Evolutionary conservation across 192 early-diverging fungal species (phyloP).

Genomic region (Spinellus fusiger): DNA sequence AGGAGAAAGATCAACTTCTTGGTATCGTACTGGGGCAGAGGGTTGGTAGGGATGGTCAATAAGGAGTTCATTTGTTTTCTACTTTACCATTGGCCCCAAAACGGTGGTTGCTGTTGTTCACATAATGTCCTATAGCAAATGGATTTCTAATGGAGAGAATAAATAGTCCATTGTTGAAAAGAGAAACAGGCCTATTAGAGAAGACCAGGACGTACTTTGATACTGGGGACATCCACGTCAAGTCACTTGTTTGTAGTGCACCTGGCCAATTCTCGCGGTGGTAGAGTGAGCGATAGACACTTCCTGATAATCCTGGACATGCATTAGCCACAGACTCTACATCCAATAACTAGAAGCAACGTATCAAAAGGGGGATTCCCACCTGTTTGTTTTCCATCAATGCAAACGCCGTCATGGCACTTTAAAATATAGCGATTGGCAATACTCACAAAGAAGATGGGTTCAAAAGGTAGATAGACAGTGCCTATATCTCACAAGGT

Average conservation of each 20-base stretch:
- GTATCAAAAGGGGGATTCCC: background rate
- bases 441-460: conserved; percentile 37
- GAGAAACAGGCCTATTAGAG: background rate
- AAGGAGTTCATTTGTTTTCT: background rate
- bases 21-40: conserved; percentile 28
- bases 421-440: conserved; percentile 42
- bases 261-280: conserved; percentile 42
- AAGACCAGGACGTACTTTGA: conserved; percentile 12
- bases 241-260: conserved; percentile 33
- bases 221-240: conserved; percentile 32
- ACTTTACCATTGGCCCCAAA: conserved; percentile 31
- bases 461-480: conserved; percentile 36
- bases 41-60: background rate
- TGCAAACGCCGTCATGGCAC: conserved; percentile 39
- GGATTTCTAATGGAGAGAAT: conserved; percentile 26
- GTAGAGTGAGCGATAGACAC: conserved; percentile 33
- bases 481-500: conserved; percentile 15
- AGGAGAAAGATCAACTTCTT: conserved; percentile 36
- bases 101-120: conserved; percentile 35
- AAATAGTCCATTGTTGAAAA: background rate
- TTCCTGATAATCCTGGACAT: conserved; percentile 32
- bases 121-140: conserved; percentile 38
- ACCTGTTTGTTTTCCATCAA: conserved; percentile 36
- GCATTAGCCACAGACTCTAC: too few relatives aligned
- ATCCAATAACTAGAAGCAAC: background rate